Evolutionary conservation across 106 monocot genomes (phyloP).

Genomic region (Cymbidium sinense): DNA sequence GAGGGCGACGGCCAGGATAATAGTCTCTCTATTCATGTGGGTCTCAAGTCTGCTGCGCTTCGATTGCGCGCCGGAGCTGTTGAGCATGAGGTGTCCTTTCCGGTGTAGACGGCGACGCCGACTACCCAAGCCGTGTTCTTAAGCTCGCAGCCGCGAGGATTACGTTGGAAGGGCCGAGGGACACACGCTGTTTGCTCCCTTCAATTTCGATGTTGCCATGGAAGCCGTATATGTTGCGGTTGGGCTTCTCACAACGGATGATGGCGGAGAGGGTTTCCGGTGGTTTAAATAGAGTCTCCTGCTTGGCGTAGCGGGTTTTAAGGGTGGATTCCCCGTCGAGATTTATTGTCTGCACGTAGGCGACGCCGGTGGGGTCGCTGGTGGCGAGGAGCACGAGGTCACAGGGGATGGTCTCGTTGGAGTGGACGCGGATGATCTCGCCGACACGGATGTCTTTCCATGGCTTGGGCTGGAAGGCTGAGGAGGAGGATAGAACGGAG

Average conservation of each 20-base stretch:
- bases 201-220: constrained; percentile 42
- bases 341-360: constrained; percentile 61
- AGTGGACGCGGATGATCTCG: constrained; percentile 38
- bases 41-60: constrained; percentile 72
- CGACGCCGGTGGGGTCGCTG: constrained; percentile 57
- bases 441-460: constrained; percentile 70
- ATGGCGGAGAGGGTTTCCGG: not conserved
- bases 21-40: constrained; percentile 71
- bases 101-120: constrained; percentile 75
- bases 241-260: constrained; percentile 50
- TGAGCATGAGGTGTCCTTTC: constrained; percentile 77
- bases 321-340: constrained; percentile 76
- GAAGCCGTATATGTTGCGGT: constrained; percentile 61
- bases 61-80: constrained; percentile 65
- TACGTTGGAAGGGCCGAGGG: constrained; percentile 53
- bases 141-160: constrained; percentile 52
- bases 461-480: constrained; percentile 31
- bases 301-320: constrained; percentile 62
- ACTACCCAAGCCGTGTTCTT: constrained; percentile 72
- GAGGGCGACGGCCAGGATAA: constrained; percentile 40
- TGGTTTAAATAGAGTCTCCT: constrained; percentile 29
- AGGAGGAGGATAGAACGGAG: constrained; percentile 19
- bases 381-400: constrained; percentile 63
- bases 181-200: constrained; percentile 18
- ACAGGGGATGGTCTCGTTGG: constrained; percentile 59